Evolutionary conservation across 2,329 filamentous ascomycete genomes (phyloP).

Genomic region (Penicillium decumbens): DNA sequence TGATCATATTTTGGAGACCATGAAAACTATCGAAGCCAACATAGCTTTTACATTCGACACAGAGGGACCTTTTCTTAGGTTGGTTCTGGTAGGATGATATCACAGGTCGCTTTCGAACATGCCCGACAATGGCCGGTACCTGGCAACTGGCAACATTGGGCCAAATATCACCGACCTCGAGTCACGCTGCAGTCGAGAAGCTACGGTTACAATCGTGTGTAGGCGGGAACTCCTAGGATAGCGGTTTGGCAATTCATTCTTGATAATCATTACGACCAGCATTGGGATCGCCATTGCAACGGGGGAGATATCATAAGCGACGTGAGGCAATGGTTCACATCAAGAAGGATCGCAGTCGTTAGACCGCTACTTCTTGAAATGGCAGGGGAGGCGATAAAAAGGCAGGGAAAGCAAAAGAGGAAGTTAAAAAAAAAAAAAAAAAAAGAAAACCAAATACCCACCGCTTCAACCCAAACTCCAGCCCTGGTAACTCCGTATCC

Average conservation of each 20-base stretch:
- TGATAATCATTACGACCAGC: conserved; percentile 11
- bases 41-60: background rate
- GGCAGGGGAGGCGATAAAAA: background rate
- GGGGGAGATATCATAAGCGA: conserved; percentile 12
- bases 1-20: background rate
- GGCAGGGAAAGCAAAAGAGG: conserved; percentile 1
- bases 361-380: background rate
- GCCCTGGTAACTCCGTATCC: background rate
- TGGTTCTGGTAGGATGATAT: conserved; percentile 10
- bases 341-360: background rate
- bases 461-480: conserved; percentile 6
- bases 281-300: conserved; percentile 5
- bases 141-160: conserved; percentile 17
- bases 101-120: conserved; percentile 15
- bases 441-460: conserved; percentile 4
- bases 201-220: background rate
- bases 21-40: background rate
- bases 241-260: conserved; percentile 14
- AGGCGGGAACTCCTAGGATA: background rate
- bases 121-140: conserved; percentile 10
- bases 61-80: background rate
- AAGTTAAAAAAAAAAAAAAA: conserved; percentile 10
- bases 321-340: background rate
- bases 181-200: background rate
- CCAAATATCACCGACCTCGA: background rate